Base-by-base conservation (phyloP, 164 flowering plant genomes). In the Akebia trifoliata region DNA sequence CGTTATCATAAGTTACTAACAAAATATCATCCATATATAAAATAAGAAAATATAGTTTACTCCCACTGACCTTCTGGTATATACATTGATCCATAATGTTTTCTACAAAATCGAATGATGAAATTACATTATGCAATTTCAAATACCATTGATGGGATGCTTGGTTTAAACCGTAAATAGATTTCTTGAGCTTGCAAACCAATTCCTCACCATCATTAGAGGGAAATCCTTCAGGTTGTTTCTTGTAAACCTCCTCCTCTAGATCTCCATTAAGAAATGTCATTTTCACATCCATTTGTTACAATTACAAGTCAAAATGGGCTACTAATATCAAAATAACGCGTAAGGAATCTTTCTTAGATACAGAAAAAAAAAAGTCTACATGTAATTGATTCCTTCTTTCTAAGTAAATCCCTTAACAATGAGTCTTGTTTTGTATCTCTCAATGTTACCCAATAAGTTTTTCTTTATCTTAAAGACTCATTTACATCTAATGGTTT, bases 101-200 rank as follows among this genome's bases (percentile, higher is more conserved):
- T 37, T 68, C 60, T 6, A 21, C 39, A 36, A 66, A 64, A 24
- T 42, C 63, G 26, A 50, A 57, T 35, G 54, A 67, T 50, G 69
- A 31, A 21, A 60, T 55, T 1, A 60, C 31, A 39, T 54, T 14
- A 56, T 69, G 66, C 31, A 69, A 60, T 45, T 64, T 64, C 7
- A 54, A 3, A 50, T 65, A 70, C 74, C 70, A 70, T 37, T 65
- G 56, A 1, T 56, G 56, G 37, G 70, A 70, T 1, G 70, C 69
- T 60, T 70, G 62, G 45, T 65, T 70, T 24, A 65, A 32, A 18
- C 64, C 59, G 57, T 60, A 17, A 3, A 43, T 43, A 24, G 58
- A 69, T 60, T 60, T 69, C 29, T 43, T 69, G 3, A 63, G 50
- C 37, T 54, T 69, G 58, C 57, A 67, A 29, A 61, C 59, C 46